Conservation (phyloP, 352 stramenopile species). For the Globisporangium nodosum region DNA sequence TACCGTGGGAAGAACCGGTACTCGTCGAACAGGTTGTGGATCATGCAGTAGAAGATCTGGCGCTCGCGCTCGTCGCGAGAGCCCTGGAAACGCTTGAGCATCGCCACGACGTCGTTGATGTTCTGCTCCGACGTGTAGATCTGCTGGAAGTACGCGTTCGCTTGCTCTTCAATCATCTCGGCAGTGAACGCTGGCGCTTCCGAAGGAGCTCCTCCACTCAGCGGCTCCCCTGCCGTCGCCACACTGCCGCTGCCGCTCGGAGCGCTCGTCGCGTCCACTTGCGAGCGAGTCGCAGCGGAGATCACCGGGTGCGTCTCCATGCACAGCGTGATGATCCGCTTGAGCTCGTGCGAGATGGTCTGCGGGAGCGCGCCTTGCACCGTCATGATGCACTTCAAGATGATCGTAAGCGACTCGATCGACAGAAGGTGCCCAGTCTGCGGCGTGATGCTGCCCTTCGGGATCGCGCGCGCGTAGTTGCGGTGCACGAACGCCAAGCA, state of each 20-base stretch:
- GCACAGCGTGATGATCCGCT: conserved; percentile 74
- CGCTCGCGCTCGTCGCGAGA: conserved; percentile 94
- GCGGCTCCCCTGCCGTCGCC: conserved; percentile 7
- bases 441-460: conserved; percentile 76
- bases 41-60: conserved; percentile 99
- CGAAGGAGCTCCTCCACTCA: conserved; percentile 6
- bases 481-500: conserved; percentile 83
- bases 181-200: conserved; percentile 57
- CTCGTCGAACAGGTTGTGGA: conserved; percentile 99
- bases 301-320: conserved; percentile 84
- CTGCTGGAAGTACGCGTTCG: conserved; percentile 98
- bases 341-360: conserved; percentile 73
- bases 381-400: conserved; percentile 80
- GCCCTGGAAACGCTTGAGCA: conserved; percentile 98
- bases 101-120: conserved; percentile 97
- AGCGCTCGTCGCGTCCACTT: conserved; percentile 22
- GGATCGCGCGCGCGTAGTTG: conserved; percentile 76
- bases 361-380: conserved; percentile 63
- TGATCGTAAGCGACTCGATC: conserved; percentile 77
- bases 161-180: conserved; percentile 98
- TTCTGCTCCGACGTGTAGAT: conserved; percentile 99
- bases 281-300: conserved; percentile 48
- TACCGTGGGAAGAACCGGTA: conserved; percentile 99
- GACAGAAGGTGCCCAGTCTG: conserved; percentile 77
- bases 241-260: neutral